Evolutionary conservation across 2,329 filamentous ascomycete genomes (phyloP), one percentile per base, ranked within the genome.

Genomic region (Cordyceps cicadae): DNA sequence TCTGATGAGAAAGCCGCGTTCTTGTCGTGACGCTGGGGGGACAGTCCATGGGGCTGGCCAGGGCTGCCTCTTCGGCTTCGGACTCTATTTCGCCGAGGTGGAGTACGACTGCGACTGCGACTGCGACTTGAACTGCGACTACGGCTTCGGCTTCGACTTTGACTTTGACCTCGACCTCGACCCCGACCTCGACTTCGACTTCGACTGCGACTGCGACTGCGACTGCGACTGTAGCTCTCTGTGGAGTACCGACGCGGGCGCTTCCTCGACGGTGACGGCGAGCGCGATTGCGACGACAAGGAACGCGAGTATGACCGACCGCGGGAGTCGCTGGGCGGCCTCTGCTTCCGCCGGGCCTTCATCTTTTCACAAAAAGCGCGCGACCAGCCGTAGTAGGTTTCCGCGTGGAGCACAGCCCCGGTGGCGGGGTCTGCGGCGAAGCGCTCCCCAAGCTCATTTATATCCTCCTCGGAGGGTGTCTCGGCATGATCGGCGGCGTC

Each of bases 311-410:
- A 64, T 3, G 77, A 76, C 4, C 74, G 70, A 11, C 60, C 62
- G 43, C 62, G 63, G 17, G 58, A 56, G 2, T 26, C 53, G 41
- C 12, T 29, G 39, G 48, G 17, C 67, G 66, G 50, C 54, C 63
- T 5, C 65, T 66, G n/a, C 64, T 63, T 5, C 63, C 64, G 5
- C 63, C 60, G 54, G 62, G 66, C 66, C 60, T 87, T 90, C 88
- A 94, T 94, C 68, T 88, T 89, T 65, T 90, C 80, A 70, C 90
- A 95, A 66, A 96, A 94, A 1, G 78, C 77, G 45, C 83, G 81
- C 5, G 90, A 93, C 92, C 92, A 96, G 63, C 91, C 92, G 70
- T 95, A 95, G 71, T 95, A 95, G 0, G 88, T 90, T 64, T 90
- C 86, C 1, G 86, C 87, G 7, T 80, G 79, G 7, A 86, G 70